Conservation (phyloP, 164 flowering plant species). For the Nymphaea colorata region DNA sequence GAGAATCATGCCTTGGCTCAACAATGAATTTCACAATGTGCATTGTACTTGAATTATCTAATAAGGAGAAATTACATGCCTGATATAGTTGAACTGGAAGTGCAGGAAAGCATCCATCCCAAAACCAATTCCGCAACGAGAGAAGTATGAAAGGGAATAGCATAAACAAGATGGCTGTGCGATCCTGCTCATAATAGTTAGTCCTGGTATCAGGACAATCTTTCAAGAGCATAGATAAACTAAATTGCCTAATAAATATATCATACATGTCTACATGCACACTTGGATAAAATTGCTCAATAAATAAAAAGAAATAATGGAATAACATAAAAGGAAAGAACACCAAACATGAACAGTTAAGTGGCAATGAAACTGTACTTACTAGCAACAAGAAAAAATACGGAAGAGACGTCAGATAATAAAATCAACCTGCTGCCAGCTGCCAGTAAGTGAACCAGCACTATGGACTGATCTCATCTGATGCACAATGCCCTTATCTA, state of each 20-base stretch:
- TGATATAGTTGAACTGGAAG: constrained; percentile 91
- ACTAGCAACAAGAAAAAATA: too few species aligned
- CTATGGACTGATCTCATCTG: too few species aligned
- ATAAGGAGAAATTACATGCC: constrained; percentile 23
- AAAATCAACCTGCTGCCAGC: too few species aligned
- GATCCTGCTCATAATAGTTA: constrained; percentile 44
- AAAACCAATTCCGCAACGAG: constrained; percentile 45
- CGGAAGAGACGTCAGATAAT: too few species aligned
- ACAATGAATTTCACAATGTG: background rate
- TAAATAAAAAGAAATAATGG: too few species aligned
- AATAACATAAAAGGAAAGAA: too few species aligned
- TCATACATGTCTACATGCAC: background rate
- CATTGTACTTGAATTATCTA: background rate
- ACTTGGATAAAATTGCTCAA: too few species aligned
- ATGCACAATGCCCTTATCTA: too few species aligned
- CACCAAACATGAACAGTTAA: too few species aligned
- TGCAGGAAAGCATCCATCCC: constrained; percentile 94
- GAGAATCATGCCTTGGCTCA: background rate
- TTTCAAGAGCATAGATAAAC: background rate
- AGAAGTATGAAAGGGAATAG: constrained; percentile 70
- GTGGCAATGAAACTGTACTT: too few species aligned
- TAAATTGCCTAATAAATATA: background rate
- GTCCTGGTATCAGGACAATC: background rate
- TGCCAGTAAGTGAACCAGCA: too few species aligned
- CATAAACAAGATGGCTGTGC: constrained; percentile 76